Base-by-base conservation (phyloP, 2,329 filamentous ascomycete species). In the Fusarium musae region DNA sequence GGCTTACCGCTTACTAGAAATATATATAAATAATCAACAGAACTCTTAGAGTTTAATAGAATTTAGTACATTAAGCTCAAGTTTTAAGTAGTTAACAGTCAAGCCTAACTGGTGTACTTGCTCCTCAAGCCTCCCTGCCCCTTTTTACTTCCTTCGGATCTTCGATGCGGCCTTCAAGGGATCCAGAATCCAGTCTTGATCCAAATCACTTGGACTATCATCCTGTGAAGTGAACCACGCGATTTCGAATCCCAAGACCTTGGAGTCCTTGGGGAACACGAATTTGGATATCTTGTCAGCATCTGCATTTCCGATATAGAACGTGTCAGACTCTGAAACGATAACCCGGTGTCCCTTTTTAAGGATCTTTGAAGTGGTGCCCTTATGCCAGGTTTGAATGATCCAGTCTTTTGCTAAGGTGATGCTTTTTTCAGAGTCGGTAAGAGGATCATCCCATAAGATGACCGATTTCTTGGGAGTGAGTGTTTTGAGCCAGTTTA, bases 311-410 rank as follows among this genome's bases (percentile, higher is more conserved):
- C 65, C 65, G 8, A 68, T 62, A 1, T 68, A 68, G 9, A 68
- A 68, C 1, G 65, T 23, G 3, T 68, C 6, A 4, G 63, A 43
- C 23, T 68, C 65, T 0, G 65, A 68, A 15, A 68, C 32, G 0
- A 68, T 68, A 0, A 68, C 63, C 2, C 63, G 28, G 0, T 68
- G 53, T 5, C 65, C 65, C 9, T 68, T 67, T 9, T 68, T 10
- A 2, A 68, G 54, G 5, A 68, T 17, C 12, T 54, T 34, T 19
- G 23, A 8, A 6, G 63, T 54, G 7, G 37, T 34, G 12, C 54
- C 63, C 9, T 62, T 54, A 4, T 68, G 65, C 65, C 65, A 68
- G 0, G 65, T 68, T 21, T 68, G 65, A 7, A 68, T 62, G 3
- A 68, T 68, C 65, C 65, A 68, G 17, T 68, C 63, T 6, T 53